Evolutionary conservation across 1,139 yeast genomes (phyloP).

Genomic region (Zygoascus hellenicus): DNA sequence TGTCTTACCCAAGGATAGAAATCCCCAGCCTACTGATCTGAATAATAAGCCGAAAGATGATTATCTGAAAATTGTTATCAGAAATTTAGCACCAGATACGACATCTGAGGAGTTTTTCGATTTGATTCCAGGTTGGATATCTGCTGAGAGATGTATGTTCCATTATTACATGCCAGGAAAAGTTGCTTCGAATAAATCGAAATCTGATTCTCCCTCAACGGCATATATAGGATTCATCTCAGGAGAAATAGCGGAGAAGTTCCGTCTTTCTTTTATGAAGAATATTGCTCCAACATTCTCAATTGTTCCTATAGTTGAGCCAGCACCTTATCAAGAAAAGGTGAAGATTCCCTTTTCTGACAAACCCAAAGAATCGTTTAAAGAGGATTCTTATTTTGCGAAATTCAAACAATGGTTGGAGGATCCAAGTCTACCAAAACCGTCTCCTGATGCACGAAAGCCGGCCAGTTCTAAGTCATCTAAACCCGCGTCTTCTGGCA

Average conservation of each 20-base stretch:
- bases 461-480: neutral
- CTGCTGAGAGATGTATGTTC: constrained; percentile 21
- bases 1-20: no score
- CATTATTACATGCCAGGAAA: constrained; percentile 37
- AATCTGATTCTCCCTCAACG: constrained; percentile 18
- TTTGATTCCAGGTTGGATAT: constrained; percentile 21
- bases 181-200: constrained; percentile 23
- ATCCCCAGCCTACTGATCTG: no score
- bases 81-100: constrained; percentile 38
- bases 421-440: neutral
- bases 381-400: constrained; percentile 19
- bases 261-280: constrained; percentile 17
- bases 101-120: constrained; percentile 29
- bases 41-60: no score
- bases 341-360: constrained; percentile 15
- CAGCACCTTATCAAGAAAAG: constrained; percentile 25
- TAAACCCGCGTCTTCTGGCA: neutral
- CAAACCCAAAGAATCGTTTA: constrained; percentile 19
- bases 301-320: constrained; percentile 18
- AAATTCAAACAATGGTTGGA: constrained; percentile 13
- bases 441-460: constrained; percentile 9
- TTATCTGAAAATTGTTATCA: constrained; percentile 30
- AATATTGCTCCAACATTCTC: constrained; percentile 10
- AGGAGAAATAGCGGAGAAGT: constrained; percentile 14
- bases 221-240: constrained; percentile 22